Conservation (phyloP, 179 eudicot species). For the Spergularia azorica region DNA sequence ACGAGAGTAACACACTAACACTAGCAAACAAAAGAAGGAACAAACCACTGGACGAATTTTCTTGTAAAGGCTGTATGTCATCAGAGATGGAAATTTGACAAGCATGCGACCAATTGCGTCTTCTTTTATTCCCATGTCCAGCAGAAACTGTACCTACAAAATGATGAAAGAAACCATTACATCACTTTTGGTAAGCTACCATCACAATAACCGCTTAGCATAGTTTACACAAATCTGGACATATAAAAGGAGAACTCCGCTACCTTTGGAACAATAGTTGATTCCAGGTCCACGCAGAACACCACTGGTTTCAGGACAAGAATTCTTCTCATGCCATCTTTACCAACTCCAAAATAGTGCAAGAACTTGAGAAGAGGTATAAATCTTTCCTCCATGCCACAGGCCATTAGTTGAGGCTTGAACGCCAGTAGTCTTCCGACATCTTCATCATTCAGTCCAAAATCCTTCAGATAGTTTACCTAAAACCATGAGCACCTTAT, state of each 20-base stretch:
- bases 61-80: slow-evolving; percentile 93
- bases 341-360: slow-evolving; percentile 79
- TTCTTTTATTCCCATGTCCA: slow-evolving; percentile 79
- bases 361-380: slow-evolving; percentile 87
- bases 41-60: slow-evolving; percentile 98
- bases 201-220: neutral
- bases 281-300: slow-evolving; percentile 77
- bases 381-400: slow-evolving; percentile 87
- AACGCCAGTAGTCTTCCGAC: slow-evolving; percentile 79
- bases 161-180: neutral
- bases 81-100: slow-evolving; percentile 75
- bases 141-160: slow-evolving; percentile 78
- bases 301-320: slow-evolving; percentile 78
- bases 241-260: slow-evolving; percentile 1
- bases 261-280: slow-evolving; percentile 90
- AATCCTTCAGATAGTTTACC: slow-evolving; percentile 81
- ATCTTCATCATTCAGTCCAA: slow-evolving; percentile 76
- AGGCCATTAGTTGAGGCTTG: slow-evolving; percentile 85
- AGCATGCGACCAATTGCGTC: slow-evolving; percentile 83
- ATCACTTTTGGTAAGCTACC: slow-evolving; percentile 7
- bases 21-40: slow-evolving; percentile 18
- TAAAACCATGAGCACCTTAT: slow-evolving; percentile 37
- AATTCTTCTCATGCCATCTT: slow-evolving; percentile 85
- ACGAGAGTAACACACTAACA: neutral
- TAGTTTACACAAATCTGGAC: neutral